A percentile compares a stretch with the other conserved stretches of the same genome.
These are phyloP conservation scores for Solanum chacoense DNA, from an alignment of 305 asterid species.

Conservation along the genomic window DNA sequence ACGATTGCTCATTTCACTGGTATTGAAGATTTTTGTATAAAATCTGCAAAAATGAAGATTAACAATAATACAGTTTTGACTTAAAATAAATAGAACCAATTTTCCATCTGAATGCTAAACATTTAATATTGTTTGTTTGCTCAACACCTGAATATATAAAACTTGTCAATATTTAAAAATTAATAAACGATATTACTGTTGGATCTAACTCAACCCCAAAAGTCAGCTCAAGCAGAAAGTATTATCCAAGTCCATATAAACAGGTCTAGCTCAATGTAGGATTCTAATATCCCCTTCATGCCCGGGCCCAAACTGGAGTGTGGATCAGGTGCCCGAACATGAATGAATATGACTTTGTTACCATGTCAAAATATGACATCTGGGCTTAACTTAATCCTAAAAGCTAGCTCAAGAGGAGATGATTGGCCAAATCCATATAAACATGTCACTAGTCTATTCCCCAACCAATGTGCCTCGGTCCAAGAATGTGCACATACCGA, in stretches of 20 bases:
- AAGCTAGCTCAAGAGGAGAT: background rate
- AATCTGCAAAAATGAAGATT: background rate
- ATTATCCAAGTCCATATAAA: background rate
- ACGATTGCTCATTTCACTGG: background rate
- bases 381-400: background rate
- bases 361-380: background rate
- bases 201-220: background rate
- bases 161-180: background rate
- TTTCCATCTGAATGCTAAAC: background rate
- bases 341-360: background rate
- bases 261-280: background rate
- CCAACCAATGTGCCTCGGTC: background rate
- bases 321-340: background rate
- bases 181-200: too few relatives aligned
- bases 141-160: background rate
- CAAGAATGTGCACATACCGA: background rate
- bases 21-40: background rate
- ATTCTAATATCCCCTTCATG: background rate
- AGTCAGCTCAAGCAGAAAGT: background rate
- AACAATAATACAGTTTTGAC: background rate
- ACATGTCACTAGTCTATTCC: background rate
- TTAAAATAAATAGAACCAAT: background rate
- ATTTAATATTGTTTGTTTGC: too few relatives aligned
- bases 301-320: background rate
- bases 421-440: background rate